Percentiles rank a stretch among this genome's conserved stretches.
phyloP scores from a whole-genome alignment of 257 asterid genomes.

The Anisodus acutangulus region DNA sequence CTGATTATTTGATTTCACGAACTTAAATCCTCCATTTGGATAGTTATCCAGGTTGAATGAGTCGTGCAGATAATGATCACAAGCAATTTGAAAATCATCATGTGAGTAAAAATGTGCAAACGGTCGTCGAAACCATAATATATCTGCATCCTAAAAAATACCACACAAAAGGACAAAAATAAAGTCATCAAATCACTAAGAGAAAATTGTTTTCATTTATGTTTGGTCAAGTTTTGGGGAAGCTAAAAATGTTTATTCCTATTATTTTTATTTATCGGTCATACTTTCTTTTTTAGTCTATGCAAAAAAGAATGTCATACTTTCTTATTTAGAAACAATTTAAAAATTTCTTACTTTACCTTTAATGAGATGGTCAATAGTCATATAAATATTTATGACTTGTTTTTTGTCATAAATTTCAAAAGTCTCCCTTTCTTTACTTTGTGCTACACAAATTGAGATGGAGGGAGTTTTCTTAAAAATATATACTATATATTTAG shows the following conservation, averaged over 20 bases:
- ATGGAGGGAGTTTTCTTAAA: too few species aligned
- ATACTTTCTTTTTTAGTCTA: too few species aligned
- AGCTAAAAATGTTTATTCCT: neutral
- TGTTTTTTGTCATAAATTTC: too few species aligned
- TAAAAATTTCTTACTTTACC: too few species aligned
- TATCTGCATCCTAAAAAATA: slow-evolving; percentile 55
- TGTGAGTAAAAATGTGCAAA: slow-evolving; percentile 50
- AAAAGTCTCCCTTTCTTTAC: too few species aligned
- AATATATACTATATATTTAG: too few species aligned
- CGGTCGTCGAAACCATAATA: slow-evolving; percentile 65
- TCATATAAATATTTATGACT: too few species aligned
- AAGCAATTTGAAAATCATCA: slow-evolving; percentile 52
- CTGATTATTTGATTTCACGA: slow-evolving; percentile 46
- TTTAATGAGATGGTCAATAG: too few species aligned
- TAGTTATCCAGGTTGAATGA: slow-evolving; percentile 38
- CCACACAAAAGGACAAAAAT: neutral
- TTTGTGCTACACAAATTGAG: too few species aligned
- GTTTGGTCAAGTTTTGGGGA: neutral
- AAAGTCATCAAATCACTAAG: neutral
- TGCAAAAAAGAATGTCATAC: too few species aligned
- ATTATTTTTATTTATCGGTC: too few species aligned
- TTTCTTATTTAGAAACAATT: too few species aligned
- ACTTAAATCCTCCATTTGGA: slow-evolving; percentile 58
- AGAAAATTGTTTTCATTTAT: neutral
- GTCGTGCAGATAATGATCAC: slow-evolving; percentile 40